Percentiles rank a stretch among this genome's conserved stretches.
Evolutionary conservation across 2,329 filamentous ascomycete species (phyloP).

Genomic region (Ceratocystis eucalypticola): DNA sequence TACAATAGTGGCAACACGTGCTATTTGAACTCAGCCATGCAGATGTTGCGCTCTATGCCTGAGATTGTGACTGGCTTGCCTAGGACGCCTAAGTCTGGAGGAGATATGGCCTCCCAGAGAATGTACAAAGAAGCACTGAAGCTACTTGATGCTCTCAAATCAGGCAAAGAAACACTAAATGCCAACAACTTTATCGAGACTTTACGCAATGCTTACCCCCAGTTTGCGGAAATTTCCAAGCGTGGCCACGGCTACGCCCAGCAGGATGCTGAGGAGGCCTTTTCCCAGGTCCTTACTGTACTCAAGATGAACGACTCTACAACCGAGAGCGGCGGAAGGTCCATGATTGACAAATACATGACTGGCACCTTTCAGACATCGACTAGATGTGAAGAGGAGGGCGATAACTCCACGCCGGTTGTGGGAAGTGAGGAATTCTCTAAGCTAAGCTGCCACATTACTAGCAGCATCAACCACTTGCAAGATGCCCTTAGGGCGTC

Average conservation of each 20-base stretch:
- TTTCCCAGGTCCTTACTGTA: conserved; percentile 85
- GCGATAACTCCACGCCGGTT: conserved; percentile 61
- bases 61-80: conserved; percentile 72
- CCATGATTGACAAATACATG: conserved; percentile 82
- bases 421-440: conserved; percentile 62
- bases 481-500: conserved; percentile 74
- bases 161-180: conserved; percentile 63
- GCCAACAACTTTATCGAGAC: conserved; percentile 72
- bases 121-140: conserved; percentile 20
- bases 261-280: conserved; percentile 96
- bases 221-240: conserved; percentile 82
- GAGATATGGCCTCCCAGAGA: conserved; percentile 22
- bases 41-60: conserved; percentile 74
- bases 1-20: conserved; percentile 94
- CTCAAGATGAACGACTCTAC: conserved; percentile 36
- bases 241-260: conserved; percentile 80
- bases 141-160: conserved; percentile 67
- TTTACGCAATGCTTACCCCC: conserved; percentile 67
- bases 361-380: conserved; percentile 64
- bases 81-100: conserved; percentile 47
- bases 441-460: conserved; percentile 95
- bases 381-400: conserved; percentile 71
- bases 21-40: conserved; percentile 96
- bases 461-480: conserved; percentile 72
- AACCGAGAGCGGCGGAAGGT: conserved; percentile 32